Evolutionary conservation across 2,329 filamentous ascomycete genomes (phyloP).

Genomic region (Alternaria triticina): DNA sequence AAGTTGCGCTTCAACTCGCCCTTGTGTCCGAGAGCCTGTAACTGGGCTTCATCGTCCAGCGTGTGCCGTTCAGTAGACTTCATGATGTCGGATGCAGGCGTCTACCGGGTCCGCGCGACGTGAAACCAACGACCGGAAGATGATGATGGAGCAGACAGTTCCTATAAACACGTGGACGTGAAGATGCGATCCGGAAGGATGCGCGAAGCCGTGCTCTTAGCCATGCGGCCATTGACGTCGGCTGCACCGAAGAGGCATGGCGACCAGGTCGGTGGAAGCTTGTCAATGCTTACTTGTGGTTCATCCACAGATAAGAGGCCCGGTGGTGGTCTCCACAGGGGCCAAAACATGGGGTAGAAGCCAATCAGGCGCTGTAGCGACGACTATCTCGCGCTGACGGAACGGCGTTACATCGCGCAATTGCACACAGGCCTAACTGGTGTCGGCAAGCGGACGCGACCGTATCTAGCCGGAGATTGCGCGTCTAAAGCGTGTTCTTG

Average conservation of each 20-base stretch:
- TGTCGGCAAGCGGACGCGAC: background rate
- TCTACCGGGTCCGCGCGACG: background rate
- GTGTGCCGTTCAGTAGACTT: slow-evolving; percentile 19
- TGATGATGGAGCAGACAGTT: background rate
- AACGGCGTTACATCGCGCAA: slow-evolving; percentile 7
- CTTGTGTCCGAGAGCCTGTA: slow-evolving; percentile 59
- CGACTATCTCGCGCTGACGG: slow-evolving; percentile 9
- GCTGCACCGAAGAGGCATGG: slow-evolving; percentile 12
- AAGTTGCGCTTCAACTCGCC: slow-evolving; percentile 66
- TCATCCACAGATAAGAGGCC: slow-evolving; percentile 16
- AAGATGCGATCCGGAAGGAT: background rate
- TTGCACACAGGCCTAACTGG: background rate
- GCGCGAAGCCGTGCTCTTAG: background rate
- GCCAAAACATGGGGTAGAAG: slow-evolving; percentile 17
- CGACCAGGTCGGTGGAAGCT: slow-evolving; percentile 16
- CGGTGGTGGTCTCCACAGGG: background rate
- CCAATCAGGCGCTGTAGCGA: slow-evolving; percentile 5
- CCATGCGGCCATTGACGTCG: slow-evolving; percentile 14
- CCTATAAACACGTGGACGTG: slow-evolving; percentile 1
- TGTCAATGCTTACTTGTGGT: slow-evolving; percentile 18
- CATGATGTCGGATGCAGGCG: slow-evolving; percentile 24
- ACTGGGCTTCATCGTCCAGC: slow-evolving; percentile 44
- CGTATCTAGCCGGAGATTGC: background rate
- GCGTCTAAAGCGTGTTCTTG: slow-evolving; percentile 7
- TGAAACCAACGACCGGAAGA: background rate